Base-by-base conservation (phyloP, 73 alveolate species). In the Stentor coeruleus region DNA sequence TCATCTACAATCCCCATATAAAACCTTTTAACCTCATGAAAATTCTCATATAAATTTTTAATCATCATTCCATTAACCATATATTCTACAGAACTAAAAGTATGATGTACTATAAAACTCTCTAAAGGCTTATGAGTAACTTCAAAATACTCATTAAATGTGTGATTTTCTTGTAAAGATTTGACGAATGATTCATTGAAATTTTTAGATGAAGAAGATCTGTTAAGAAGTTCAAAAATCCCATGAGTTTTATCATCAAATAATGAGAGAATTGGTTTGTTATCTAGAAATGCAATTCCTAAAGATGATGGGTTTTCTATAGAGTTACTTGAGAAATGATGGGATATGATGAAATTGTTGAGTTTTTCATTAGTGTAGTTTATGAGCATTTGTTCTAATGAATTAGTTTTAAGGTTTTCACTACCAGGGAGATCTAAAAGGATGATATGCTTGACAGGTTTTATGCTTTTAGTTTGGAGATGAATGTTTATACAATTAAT, bases 21-120 rank as follows among this genome's bases (percentile, higher is more conserved):
- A 82, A 89, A 66, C 0, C 20, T 20, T 40, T 66, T 40, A 26
- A 66, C n/a, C 33, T 66, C 84, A 42, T 86, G 89, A 76, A 86
- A 88, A 15, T 93, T 90, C 77, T 90, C 83, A 84, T 95, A 97
- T 74, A 81, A 82, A 77, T 95, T 92, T 75, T 95, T 95, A 59
- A 90, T 97, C 0, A 90, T 57, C 77, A 95, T 92, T 39, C 89
- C 82, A 35, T 84, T 82, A 37, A 86, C 39, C 15, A 40, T 66
- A 33, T 66, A 66, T 28, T 20, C 39, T 6, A 49, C 66, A 11
- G 6, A 11, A 11, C 20, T 6, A 6, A 49, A 49, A 11, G 66
- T 49, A 20, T 49, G 66, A 49, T 49, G 66, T 11, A 49, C 66
- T 49, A 20, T 11, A 49, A 49, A 49, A 20, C 20, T 20, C 28